Evolutionary conservation across 116 monocot genomes (phyloP).

Genomic region (Trichopus zeylanicus): DNA sequence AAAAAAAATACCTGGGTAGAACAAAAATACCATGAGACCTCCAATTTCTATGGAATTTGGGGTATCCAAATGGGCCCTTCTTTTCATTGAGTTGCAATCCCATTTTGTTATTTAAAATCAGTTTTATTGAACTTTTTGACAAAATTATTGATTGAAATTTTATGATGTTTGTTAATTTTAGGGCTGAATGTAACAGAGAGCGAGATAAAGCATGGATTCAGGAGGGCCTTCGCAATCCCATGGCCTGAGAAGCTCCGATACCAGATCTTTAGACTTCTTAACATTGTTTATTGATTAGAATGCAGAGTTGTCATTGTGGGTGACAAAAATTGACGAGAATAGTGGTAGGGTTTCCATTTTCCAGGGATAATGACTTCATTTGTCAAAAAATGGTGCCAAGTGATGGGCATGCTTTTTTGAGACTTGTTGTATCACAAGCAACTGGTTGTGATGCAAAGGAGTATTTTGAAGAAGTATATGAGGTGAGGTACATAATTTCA

Average conservation of each 20-base stretch:
- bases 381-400: slow-evolving; percentile 28
- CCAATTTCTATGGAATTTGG: no score
- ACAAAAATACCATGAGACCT: no score
- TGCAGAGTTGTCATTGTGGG: neutral
- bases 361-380: neutral
- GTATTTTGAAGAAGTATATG: slow-evolving; percentile 91
- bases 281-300: neutral
- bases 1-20: no score
- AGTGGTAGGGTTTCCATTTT: neutral
- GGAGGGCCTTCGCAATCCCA: slow-evolving; percentile 65
- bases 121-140: neutral
- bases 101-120: neutral
- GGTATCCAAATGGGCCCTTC: no score
- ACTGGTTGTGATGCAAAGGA: slow-evolving; percentile 56
- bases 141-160: neutral
- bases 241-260: slow-evolving; percentile 89
- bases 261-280: slow-evolving; percentile 33
- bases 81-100: neutral
- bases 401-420: slow-evolving; percentile 84
- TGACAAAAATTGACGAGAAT: neutral
- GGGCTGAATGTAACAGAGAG: slow-evolving; percentile 45
- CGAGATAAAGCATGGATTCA: slow-evolving; percentile 87
- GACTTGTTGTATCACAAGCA: slow-evolving; percentile 72
- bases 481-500: slow-evolving; percentile 25
- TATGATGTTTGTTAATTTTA: slow-evolving; percentile 4